These are phyloP conservation scores for Tolypocladium endophyticum DNA, from an alignment of 2,329 filamentous ascomycete species.

Conservation along the genomic window DNA sequence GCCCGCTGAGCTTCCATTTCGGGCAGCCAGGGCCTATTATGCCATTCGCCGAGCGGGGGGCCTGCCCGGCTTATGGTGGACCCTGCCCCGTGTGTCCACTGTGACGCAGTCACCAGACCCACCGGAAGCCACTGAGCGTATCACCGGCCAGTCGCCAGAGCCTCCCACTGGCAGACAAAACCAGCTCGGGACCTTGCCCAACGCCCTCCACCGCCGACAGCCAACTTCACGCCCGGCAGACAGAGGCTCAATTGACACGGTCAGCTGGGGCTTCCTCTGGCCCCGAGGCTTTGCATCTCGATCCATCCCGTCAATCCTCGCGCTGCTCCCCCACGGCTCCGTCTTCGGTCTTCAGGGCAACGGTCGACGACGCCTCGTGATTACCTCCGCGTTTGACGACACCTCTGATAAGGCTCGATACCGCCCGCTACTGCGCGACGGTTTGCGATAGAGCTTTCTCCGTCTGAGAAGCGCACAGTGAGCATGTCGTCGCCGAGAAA, in stretches of 20 bases:
- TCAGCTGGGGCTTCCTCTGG: slow-evolving; percentile 3
- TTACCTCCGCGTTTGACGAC: not conserved
- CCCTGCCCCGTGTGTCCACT: not conserved
- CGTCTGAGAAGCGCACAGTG: slow-evolving; percentile 2
- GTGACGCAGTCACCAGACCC: slow-evolving; percentile 7
- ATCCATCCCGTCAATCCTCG: not conserved
- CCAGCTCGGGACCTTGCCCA: not conserved
- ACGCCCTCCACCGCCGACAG: not conserved
- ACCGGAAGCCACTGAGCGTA: not conserved
- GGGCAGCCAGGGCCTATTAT: not conserved
- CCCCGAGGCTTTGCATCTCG: not conserved
- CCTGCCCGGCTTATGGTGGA: not conserved
- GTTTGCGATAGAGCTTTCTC: not conserved
- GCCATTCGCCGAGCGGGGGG: not conserved
- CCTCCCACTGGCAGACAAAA: not conserved
- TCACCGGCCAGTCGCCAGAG: not conserved
- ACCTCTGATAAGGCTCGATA: not conserved
- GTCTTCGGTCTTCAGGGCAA: not conserved
- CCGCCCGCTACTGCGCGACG: not conserved
- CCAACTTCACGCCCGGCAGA: not conserved
- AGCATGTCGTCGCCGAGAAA: slow-evolving; percentile 28
- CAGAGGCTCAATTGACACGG: slow-evolving; percentile 1
- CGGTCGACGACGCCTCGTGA: not conserved
- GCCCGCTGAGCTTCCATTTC: not conserved
- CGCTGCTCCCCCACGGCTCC: not conserved